Evolutionary conservation across 371 early-diverging fungal genomes (phyloP).

Genomic region (Mucor plumbeus): DNA sequence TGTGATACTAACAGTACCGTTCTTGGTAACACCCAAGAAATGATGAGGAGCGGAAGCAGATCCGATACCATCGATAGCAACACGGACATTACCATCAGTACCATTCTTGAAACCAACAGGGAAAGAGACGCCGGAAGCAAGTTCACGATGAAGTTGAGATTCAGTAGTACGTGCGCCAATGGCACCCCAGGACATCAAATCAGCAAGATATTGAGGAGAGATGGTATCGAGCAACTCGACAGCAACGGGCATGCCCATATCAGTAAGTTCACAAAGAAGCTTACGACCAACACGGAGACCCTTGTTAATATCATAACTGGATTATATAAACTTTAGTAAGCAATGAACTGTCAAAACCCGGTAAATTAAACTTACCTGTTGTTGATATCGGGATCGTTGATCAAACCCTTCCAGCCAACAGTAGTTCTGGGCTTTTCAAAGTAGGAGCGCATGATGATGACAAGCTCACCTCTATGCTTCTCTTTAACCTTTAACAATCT

Average conservation of each 20-base stretch:
- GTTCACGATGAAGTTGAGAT: constrained; percentile 88
- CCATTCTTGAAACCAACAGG: constrained; percentile 96
- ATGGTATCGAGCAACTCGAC: constrained; percentile 80
- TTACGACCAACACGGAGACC: constrained; percentile 88
- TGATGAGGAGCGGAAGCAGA: constrained; percentile 87
- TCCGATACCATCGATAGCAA: constrained; percentile 90
- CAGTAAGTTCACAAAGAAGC: constrained; percentile 75
- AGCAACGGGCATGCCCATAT: constrained; percentile 86
- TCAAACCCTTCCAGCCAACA: constrained; percentile 94
- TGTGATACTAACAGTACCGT: constrained; percentile 91
- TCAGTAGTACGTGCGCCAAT: constrained; percentile 94
- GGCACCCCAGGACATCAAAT: constrained; percentile 86
- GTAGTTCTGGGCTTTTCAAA: constrained; percentile 96
- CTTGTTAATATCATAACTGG: constrained; percentile 86
- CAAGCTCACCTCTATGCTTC: constrained; percentile 56
- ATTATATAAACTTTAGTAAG: constrained; percentile 24
- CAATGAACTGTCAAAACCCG: not conserved
- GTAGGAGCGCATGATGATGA: constrained; percentile 91
- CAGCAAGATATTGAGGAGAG: constrained; percentile 84
- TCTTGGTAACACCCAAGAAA: constrained; percentile 95
- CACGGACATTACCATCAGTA: constrained; percentile 85
- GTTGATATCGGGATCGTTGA: constrained; percentile 81
- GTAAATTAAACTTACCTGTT: constrained; percentile 44
- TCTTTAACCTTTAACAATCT: constrained; percentile 57
- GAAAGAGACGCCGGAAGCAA: constrained; percentile 91